Conservation (phyloP, 768 basidiomycete genomes). For the Xerocomus spinulosus region DNA sequence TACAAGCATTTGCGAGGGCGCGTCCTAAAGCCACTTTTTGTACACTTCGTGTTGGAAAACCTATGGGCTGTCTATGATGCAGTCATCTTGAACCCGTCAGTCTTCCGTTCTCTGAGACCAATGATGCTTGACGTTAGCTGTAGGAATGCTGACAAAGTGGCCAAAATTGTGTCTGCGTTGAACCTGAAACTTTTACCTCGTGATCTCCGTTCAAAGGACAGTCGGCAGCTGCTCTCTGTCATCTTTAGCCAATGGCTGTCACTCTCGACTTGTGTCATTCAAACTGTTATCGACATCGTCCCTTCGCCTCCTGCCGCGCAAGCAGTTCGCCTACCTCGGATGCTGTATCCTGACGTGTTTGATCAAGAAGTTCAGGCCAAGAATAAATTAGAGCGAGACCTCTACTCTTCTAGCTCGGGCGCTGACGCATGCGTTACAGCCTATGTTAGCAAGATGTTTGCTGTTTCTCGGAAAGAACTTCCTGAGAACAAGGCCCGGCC, state of each 20-base stretch:
- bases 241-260: constrained; percentile 97
- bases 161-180: constrained; percentile 81
- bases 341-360: constrained; percentile 80
- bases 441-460: constrained; percentile 99
- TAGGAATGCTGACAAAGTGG: constrained; percentile 85
- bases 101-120: constrained; percentile 14
- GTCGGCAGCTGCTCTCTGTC: constrained; percentile 72
- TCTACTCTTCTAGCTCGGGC: constrained; percentile 66
- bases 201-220: constrained; percentile 89
- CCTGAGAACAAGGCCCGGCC: constrained; percentile 80
- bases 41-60: constrained; percentile 96
- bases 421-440: constrained; percentile 63
- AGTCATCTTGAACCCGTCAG: constrained; percentile 83
- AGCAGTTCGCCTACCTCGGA: constrained; percentile 77
- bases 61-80: constrained; percentile 97
- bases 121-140: constrained; percentile 9
- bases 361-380: constrained; percentile 57
- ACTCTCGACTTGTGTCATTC: constrained; percentile 87
- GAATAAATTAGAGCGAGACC: constrained; percentile 77
- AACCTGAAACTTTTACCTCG: constrained; percentile 80
- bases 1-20: constrained; percentile 87
- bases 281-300: constrained; percentile 88
- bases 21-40: constrained; percentile 89
- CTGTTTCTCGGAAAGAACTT: constrained; percentile 71
- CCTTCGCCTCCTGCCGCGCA: constrained; percentile 85